phyloP scores from a whole-genome alignment of 2,329 filamentous ascomycete genomes.

The Zasmidium cellare region DNA sequence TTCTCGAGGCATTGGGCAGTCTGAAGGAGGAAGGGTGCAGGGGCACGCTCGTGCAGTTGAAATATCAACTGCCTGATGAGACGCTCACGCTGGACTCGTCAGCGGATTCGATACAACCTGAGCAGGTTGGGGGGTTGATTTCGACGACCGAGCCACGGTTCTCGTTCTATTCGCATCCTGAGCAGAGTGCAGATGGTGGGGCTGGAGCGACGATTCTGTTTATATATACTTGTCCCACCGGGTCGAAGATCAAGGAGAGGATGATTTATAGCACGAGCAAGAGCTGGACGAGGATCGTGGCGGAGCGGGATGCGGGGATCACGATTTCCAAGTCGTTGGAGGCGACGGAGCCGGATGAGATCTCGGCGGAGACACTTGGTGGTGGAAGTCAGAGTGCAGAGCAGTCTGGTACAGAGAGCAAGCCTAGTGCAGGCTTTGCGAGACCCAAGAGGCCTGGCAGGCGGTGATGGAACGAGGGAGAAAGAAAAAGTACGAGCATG shows the following conservation, averaged over 20 bases:
- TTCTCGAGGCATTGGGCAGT: conserved; percentile 62
- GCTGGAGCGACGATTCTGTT: conserved; percentile 63
- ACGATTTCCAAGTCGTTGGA: conserved; percentile 68
- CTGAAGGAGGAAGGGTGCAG: conserved; percentile 49
- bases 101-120: conserved; percentile 54
- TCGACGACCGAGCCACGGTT: conserved; percentile 71
- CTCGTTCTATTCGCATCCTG: conserved; percentile 70
- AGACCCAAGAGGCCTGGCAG: conserved; percentile 78
- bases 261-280: conserved; percentile 73
- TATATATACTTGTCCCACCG: conserved; percentile 77
- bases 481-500: background rate
- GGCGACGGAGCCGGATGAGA: conserved; percentile 65
- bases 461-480: conserved; percentile 31
- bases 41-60: conserved; percentile 26
- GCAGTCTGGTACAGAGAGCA: conserved; percentile 62
- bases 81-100: conserved; percentile 65
- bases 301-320: conserved; percentile 65
- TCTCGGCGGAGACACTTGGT: conserved; percentile 64
- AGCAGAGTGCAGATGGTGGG: conserved; percentile 48
- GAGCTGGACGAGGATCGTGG: conserved; percentile 62
- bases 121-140: conserved; percentile 61
- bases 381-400: conserved; percentile 28
- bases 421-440: conserved; percentile 68
- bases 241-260: conserved; percentile 74
- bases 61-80: conserved; percentile 61